Evolutionary conservation across 2,329 filamentous ascomycete genomes (phyloP), one percentile per base, ranked within the genome.

Genomic region (Pseudogymnoascus sp.): DNA sequence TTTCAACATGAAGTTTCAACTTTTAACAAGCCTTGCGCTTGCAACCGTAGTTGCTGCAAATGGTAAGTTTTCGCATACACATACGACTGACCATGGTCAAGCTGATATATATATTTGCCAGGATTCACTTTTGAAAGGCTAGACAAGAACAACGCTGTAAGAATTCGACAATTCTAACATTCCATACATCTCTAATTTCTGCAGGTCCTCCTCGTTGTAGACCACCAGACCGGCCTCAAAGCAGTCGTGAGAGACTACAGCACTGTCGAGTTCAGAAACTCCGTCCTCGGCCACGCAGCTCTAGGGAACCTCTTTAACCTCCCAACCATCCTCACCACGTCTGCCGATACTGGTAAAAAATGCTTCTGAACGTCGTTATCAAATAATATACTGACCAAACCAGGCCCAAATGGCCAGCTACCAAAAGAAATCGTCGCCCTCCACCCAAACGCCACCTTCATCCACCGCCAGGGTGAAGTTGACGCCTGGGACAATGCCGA

Each of bases 401-500:
- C 63, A 74, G 88, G 88, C 3, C 88, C 88, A 59, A 92, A 91
- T 71, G 88, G 89, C 1, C 84, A 82, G 1, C 76, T 91, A 1
- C 85, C 88, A 8, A 84, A 87, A 68, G 88, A 90, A 69, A 88
- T 92, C 65, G 72, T 83, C 4, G 79, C 85, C 11, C 81, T 87
- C 82, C 86, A 89, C 70, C 88, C 88, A 25, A 75, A 83, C 52
- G 83, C 86, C 0, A 83, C 88, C 0, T 76, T 90, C 9, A 83
- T 92, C 70, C 78, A 81, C 68, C 84, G 89, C 37, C 80, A 87
- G 65, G 88, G 89, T 40, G 86, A 92, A 71, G 88, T 92, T 69
- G 83, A 91, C 70, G 88, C 89, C 2, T 91, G 88, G 89, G 89
- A 92, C 71, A 91, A 90, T 68, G 67, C 80, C 2, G 83, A 88